Base-by-base conservation (phyloP, 768 basidiomycete genomes). In the Podaxis carcinomalis region DNA sequence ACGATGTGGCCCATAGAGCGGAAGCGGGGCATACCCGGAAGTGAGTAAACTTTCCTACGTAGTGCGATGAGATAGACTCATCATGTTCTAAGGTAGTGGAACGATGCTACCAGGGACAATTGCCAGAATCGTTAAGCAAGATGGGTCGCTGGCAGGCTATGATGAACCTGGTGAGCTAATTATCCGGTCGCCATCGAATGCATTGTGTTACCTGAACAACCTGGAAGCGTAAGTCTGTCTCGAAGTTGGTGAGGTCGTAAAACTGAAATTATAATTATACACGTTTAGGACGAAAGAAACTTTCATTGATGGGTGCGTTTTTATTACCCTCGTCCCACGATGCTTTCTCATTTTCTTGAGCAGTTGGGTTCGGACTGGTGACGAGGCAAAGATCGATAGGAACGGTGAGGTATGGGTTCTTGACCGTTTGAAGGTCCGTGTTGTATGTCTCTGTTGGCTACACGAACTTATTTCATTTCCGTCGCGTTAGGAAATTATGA, bases 331-430 rank as follows among this genome's bases (percentile, higher is more conserved):
- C 35, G 2, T 25, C 11, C 32, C 40, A 10, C 35, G 28, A 37
- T 21, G n/a, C 28, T 44, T 61, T 36, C 28, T 47, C 59, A n/a
- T 63, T 27, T 16, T 13, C 7, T 27, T 60, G n/a, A 16, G 5
- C 40, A 87, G 87, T 39, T 90, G 87, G 88, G 75, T 90, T 2
- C 78, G 76, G 55, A 90, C 89, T 0, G 89, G 88, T 1, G 88
- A 89, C 64, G 83, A 87, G 68, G 87, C 80, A 3, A 70, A 74
- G 56, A 79, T 89, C 53, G 76, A 79, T 55, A 68, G 77, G 65
- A 78, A 85, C 59, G 76, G 78, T 5, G 84, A 88, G 58, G 62
- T 89, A 3, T 83, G 83, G 66, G 78, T 89, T 46, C 69, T 86
- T 11, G 88, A 89, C 68, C 77, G 88, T 35, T 68, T 88, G 27